Conservation (phyloP, 1,139 yeast species). For the Nakaseomyces nivariensis region DNA sequence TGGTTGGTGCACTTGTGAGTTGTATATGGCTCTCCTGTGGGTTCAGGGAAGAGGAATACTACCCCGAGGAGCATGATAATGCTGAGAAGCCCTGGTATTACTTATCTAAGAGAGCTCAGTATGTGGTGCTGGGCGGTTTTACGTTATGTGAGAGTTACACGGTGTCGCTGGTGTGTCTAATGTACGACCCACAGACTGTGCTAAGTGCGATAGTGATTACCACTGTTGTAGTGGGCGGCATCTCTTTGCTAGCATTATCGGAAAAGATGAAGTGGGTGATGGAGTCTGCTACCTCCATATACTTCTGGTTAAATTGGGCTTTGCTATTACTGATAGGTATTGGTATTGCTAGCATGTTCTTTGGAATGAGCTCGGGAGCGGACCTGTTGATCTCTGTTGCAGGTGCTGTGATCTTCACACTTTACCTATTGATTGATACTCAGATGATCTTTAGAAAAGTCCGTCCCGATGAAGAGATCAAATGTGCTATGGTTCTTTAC, state of each 20-base stretch:
- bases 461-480: slow-evolving; percentile 78
- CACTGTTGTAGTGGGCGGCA: slow-evolving; percentile 57
- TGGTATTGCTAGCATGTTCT: slow-evolving; percentile 60
- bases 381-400: slow-evolving; percentile 60
- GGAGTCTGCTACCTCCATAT: slow-evolving; percentile 50
- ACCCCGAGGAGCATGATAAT: slow-evolving; percentile 4
- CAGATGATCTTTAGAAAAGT: slow-evolving; percentile 71
- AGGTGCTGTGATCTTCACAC: slow-evolving; percentile 67
- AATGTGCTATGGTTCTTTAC: slow-evolving; percentile 67
- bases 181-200: slow-evolving; percentile 55
- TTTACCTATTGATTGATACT: slow-evolving; percentile 71
- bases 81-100: slow-evolving; percentile 22
- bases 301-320: slow-evolving; percentile 40
- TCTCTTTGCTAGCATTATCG: slow-evolving; percentile 70
- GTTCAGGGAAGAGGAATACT: slow-evolving; percentile 60
- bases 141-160: slow-evolving; percentile 69
- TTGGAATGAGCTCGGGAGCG: slow-evolving; percentile 46
- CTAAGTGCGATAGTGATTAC: slow-evolving; percentile 68
- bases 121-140: slow-evolving; percentile 51
- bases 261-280: slow-evolving; percentile 71
- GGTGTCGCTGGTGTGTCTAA: slow-evolving; percentile 57
- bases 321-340: slow-evolving; percentile 65
- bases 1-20: slow-evolving; percentile 46
- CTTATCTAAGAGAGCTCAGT: slow-evolving; percentile 27
- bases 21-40: slow-evolving; percentile 49